Base-by-base conservation (phyloP, 495 filamentous ascomycete species). In the Hyphodiscus hymeniophilus region DNA sequence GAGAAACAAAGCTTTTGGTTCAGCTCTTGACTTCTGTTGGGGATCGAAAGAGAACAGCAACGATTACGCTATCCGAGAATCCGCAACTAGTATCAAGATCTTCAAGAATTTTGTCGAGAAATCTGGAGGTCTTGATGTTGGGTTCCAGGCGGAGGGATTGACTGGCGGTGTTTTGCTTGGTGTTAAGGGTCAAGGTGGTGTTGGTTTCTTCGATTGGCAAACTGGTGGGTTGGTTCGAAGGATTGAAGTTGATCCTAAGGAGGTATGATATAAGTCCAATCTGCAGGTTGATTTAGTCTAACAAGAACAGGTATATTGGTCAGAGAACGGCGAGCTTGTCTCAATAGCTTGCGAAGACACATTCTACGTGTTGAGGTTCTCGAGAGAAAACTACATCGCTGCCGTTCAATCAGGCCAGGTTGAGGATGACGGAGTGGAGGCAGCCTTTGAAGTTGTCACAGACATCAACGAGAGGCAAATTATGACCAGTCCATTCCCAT, bases 101-200 rank as follows among this genome's bases (percentile, higher is more conserved):
- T 97, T 89, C 74, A 88, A 89, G 64, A 97, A 97, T 63, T 97
- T 99, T 68, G 87, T 95, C 58, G 91, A 97, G 61, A 90, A 91
- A 62, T 71, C 78, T 38, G 84, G 84, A 52, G 88, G 87, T 12
- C 68, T 99, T 17, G 89, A 99, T 67, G 87, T 99, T 33, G 91
- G 90, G 2, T 99, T 95, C 72, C 86, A 94, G 52, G 89, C 89
- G 0, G 94, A 99, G 51, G 92, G 92, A 7, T 71, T 99, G 38
- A 82, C 79, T 40, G 90, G 87, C 38, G 92, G 92, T 64, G 79
- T 94, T 30, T 72, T 99, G n/a, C 75, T 99, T 18, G 92, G 90
- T 63, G 90, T 97, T 6, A 92, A 87, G 67, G 92, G 92, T 15
- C 86, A 91, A 60, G 92, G 90, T 46, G 89, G 89, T 26, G 85